Conservation (phyloP, 2,329 filamentous ascomycete species). For the Cryphonectria parasitica region DNA sequence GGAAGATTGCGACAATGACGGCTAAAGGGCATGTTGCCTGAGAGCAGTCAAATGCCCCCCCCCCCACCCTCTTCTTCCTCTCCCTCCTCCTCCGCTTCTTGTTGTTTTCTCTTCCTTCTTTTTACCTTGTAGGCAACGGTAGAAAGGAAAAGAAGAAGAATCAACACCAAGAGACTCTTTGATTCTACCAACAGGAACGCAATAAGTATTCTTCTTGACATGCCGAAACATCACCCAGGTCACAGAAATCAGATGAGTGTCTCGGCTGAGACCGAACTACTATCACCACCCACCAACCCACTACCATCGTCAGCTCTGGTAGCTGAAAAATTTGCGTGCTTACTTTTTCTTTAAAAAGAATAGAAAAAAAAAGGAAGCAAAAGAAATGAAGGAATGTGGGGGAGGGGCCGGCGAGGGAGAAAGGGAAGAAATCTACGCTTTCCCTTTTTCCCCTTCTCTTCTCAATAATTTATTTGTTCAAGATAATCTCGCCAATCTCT, state of each 20-base stretch:
- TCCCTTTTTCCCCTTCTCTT: neutral
- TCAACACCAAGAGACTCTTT: neutral
- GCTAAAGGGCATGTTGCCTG: neutral
- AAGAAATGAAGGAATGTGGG: no score
- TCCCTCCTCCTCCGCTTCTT: neutral
- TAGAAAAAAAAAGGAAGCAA: neutral
- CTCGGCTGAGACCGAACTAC: neutral
- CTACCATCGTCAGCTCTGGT: neutral
- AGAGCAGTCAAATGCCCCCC: neutral
- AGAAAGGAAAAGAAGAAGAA: neutral
- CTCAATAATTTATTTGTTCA: neutral
- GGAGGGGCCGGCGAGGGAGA: neutral
- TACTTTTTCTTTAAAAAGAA: neutral
- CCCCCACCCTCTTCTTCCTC: no score
- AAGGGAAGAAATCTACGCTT: neutral
- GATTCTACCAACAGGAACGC: neutral
- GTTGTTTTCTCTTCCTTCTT: neutral
- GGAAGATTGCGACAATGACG: neutral
- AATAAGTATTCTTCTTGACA: neutral
- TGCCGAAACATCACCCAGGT: constrained; percentile 18
- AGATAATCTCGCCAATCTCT: neutral
- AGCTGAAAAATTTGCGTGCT: neutral
- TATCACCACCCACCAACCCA: neutral
- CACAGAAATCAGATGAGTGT: constrained; percentile 23
- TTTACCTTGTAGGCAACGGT: neutral